A percentile compares a stretch with the other conserved stretches of the same genome.
These are phyloP conservation scores for Lepiota subincarnata DNA, from an alignment of 768 basidiomycete genomes.

Conservation along the genomic window DNA sequence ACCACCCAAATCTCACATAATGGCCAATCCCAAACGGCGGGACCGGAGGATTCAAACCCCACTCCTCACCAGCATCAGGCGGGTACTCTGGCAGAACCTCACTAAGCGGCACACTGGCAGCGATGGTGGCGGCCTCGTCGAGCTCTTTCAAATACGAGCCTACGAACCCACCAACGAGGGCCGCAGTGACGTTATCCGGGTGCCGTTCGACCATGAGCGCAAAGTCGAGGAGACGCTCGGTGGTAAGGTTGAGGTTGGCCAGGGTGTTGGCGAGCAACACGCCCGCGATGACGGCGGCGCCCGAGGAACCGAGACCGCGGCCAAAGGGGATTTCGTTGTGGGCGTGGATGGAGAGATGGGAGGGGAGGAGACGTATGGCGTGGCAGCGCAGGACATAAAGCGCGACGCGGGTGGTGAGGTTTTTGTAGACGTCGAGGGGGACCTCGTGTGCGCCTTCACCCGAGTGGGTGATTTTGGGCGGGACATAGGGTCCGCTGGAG, in stretches of 20 bases:
- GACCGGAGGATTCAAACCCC: conserved; percentile 85
- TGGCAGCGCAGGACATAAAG: conserved; percentile 97
- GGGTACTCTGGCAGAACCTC: conserved; percentile 98
- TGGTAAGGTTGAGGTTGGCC: conserved; percentile 65
- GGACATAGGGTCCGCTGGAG: conserved; percentile 29
- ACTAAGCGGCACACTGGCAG: conserved; percentile 87
- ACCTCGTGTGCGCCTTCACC: conserved; percentile 92
- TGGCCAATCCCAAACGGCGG: conserved; percentile 93
- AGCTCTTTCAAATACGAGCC: conserved; percentile 94
- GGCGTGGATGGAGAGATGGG: conserved; percentile 68
- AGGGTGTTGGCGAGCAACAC: conserved; percentile 87
- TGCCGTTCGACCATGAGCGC: conserved; percentile 99
- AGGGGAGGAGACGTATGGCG: conserved; percentile 67
- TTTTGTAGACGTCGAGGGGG: conserved; percentile 93
- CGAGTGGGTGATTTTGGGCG: conserved; percentile 68
- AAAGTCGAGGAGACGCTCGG: conserved; percentile 81
- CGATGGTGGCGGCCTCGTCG: conserved; percentile 72
- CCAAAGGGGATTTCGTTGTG: conserved; percentile 97
- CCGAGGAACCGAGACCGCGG: conserved; percentile 94
- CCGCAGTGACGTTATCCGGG: conserved; percentile 98
- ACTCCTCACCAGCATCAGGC: conserved; percentile 83
- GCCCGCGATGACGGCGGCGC: conserved; percentile 98
- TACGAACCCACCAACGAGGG: conserved; percentile 94
- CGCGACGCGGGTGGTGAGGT: conserved; percentile 94
- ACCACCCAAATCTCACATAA: conserved; percentile 88